phyloP scores from a whole-genome alignment of 2,329 filamentous ascomycete species.

The Xylariaceae sp. region DNA sequence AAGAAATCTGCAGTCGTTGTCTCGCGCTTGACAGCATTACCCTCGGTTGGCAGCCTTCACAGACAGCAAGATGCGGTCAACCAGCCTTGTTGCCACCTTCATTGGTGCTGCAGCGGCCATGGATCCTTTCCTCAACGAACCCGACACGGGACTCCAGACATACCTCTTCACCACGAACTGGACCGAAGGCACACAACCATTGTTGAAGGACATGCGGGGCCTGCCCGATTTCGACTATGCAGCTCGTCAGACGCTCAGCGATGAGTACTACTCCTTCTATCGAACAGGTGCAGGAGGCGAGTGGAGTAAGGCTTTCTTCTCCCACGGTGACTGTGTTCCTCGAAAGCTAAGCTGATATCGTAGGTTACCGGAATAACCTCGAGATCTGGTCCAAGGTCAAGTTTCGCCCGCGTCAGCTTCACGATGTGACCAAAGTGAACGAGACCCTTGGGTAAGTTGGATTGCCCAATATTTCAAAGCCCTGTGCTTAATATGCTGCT shows the following conservation, averaged over 20 bases:
- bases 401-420: conserved; percentile 40
- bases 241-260: conserved; percentile 38
- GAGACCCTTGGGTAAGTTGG: conserved; percentile 25
- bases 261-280: conserved; percentile 44
- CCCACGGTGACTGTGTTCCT: no score
- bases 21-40: no score
- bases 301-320: conserved; percentile 29
- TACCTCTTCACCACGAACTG: conserved; percentile 23
- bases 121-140: conserved; percentile 10
- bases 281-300: conserved; percentile 46
- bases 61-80: no score
- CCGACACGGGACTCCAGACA: conserved; percentile 7
- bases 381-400: conserved; percentile 42
- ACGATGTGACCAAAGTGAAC: conserved; percentile 34
- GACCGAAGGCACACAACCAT: conserved; percentile 28
- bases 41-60: no score
- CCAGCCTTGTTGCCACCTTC: no score
- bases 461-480: neutral
- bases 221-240: conserved; percentile 47
- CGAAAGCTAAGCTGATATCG: no score
- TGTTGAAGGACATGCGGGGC: conserved; percentile 35
- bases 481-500: conserved; percentile 5
- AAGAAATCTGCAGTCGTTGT: no score
- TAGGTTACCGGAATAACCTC: conserved; percentile 43
- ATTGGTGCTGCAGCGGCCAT: no score